A percentile compares a stretch with the other conserved stretches of the same genome.
phyloP scores from a whole-genome alignment of 352 stramenopile species.

The Phytophthora fragariaefolia region DNA sequence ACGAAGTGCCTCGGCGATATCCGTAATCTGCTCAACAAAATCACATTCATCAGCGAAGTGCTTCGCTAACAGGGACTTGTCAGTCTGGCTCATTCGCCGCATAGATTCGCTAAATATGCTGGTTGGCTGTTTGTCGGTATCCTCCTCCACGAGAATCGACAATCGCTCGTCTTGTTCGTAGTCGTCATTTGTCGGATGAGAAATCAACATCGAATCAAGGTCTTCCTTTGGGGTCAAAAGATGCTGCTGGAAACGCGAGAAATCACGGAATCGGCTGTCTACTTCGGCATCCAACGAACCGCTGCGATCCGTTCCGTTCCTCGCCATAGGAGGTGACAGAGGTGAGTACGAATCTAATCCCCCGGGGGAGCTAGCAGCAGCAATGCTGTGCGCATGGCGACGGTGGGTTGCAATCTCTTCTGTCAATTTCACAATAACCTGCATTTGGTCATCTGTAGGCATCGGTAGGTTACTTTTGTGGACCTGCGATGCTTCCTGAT shows the following conservation, averaged over 20 bases:
- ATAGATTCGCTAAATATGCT: constrained; percentile 76
- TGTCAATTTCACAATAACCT: constrained; percentile 79
- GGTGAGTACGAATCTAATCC: constrained; percentile 42
- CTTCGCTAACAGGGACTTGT: constrained; percentile 84
- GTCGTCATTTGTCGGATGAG: constrained; percentile 42
- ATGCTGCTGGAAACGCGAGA: constrained; percentile 89
- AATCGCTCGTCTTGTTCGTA: constrained; percentile 50
- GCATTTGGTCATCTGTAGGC: constrained; percentile 85
- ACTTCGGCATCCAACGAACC: constrained; percentile 50
- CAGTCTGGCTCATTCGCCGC: constrained; percentile 76
- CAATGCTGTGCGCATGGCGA: constrained; percentile 49
- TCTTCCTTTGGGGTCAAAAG: constrained; percentile 80
- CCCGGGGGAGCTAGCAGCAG: constrained; percentile 23
- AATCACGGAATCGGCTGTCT: constrained; percentile 84
- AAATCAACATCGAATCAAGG: constrained; percentile 53
- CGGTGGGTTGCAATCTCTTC: constrained; percentile 80
- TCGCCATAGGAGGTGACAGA: constrained; percentile 45
- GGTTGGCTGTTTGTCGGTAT: constrained; percentile 73
- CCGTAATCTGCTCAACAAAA: constrained; percentile 91
- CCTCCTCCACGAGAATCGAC: constrained; percentile 68
- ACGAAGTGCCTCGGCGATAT: constrained; percentile 83
- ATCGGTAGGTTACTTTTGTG: constrained; percentile 77
- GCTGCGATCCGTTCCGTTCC: constrained; percentile 19
- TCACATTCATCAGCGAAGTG: constrained; percentile 89
- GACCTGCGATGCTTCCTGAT: constrained; percentile 35